Base-by-base conservation (phyloP, 768 basidiomycete species). In the Mrakia blollopis region DNA sequence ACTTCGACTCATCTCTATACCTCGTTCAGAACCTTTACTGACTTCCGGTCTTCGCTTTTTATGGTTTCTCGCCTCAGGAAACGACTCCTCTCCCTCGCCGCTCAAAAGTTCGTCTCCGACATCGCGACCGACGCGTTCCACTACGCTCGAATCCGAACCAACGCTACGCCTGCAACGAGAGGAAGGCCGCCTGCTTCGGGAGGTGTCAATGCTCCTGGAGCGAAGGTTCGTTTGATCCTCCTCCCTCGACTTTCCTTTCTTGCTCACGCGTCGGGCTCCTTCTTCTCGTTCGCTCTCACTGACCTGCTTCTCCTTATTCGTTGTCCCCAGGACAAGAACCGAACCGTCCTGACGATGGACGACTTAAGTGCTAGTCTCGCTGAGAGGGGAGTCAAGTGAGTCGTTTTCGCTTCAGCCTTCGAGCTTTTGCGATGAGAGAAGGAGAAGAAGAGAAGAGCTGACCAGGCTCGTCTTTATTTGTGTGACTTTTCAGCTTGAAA, bases 31-130 rank as follows among this genome's bases (percentile, higher is more conserved):
- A 21, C 1, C 30, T 16, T 23, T 25, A 30, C 39, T 60, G 54
- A 73, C 54, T 21, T 10, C 3, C 6, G 8, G 1, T n/a, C 74
- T 67, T 3, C 35, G 44, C 62, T 63, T 68, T 67, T 41, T 41
- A 28, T 65, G 0, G n/a, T n/a, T 13, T 18, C n/a, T n/a, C 9
- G 8, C 47, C 21, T 13, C 74, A 97, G 95, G 75, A 98, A 97
- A 85, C 92, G 96, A 3, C 88, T 99, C 25, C 86, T 99, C 35
- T 94, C 96, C 0, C 87, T 98, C 18, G 95, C 97, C 3, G 94
- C 97, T 0, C 97, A 99, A 82, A 98, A 98, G 82, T 98, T 99
- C 82, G 91, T 98, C 62, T 92, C 94, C 10, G 96, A 98, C 82
- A 95, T 99, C 74, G 92, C 96, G 3, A 89, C 92, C 2, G 97